Evolutionary conservation across 2,329 filamentous ascomycete genomes (phyloP), one percentile per base, ranked within the genome.

Genomic region (Macrophomina tecta): DNA sequence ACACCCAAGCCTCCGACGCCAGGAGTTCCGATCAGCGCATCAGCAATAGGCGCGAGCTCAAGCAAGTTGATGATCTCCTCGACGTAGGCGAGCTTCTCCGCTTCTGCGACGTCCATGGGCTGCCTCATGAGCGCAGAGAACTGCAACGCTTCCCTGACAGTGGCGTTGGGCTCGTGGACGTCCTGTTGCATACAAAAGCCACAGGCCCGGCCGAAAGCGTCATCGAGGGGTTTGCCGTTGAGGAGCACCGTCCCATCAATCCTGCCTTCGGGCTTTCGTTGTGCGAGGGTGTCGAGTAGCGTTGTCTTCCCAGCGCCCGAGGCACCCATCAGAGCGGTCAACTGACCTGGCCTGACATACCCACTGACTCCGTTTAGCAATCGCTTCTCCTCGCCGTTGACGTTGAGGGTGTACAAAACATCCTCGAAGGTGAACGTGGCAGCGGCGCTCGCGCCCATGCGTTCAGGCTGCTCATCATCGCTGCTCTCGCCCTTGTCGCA

Each of bases 271-370:
- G 76, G 77, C 61, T 81, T 82, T 1, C 82, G 77, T 63, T 82
- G 81, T 0, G 82, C 80, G 5, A 80, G 70, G 5, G 75, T 73
- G 68, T 79, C 75, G 5, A 80, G 72, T 0, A 79, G 70, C n/a
- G 78, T 80, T 1, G 78, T 79, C 67, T 80, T 80, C 23, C 78
- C 78, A 32, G 80, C 80, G 48, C 91, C 91, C 4, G 90, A 93
- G 4, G 90, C 89, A 45, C 92, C 92, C 90, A 95, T 93, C 1
- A 95, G 82, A 2, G 91, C 91, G 2, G 91, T 94, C 11, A 94
- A 83, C 71, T 90, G 87, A 45, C 92, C 91, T 1, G 92, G 91
- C 69, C 90, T 88, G 60, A 93, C 91, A 71, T 89, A 94, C 2
- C 89, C 93, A 69, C 87, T 83, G 3, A 91, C 85, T 66, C 89